Conservation (phyloP, 176 grass and related monocot genomes). For the Luzula sylvatica region DNA sequence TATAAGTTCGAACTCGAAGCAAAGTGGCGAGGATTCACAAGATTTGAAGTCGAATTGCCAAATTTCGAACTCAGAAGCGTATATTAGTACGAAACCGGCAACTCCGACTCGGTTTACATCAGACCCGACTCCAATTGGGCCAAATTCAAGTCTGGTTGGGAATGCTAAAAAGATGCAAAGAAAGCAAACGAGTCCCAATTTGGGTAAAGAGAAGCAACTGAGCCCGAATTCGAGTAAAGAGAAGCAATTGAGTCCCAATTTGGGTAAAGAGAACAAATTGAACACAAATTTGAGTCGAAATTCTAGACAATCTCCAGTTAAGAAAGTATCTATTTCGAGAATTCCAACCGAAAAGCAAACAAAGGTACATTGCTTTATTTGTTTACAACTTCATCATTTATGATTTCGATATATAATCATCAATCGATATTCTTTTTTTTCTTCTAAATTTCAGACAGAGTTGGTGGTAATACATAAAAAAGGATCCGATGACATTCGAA, state of each 20-base stretch:
- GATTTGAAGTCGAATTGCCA: conserved; percentile 27
- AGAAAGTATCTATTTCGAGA: conserved; percentile 35
- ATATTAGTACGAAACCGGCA: background rate
- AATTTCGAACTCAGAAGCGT: conserved; percentile 11
- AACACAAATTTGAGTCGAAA: conserved; percentile 29
- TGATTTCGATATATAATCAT: too few relatives aligned
- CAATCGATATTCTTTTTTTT: conserved; percentile 1
- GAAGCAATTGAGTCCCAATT: conserved; percentile 26
- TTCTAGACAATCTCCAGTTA: conserved; percentile 31
- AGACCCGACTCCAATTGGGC: conserved; percentile 19
- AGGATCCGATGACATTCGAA: conserved; percentile 19
- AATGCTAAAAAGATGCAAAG: conserved; percentile 28
- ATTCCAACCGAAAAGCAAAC: conserved; percentile 31
- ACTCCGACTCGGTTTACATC: background rate
- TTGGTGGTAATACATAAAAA: conserved; percentile 24
- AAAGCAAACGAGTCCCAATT: conserved; percentile 31
- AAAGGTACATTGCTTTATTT: conserved; percentile 23
- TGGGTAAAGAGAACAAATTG: conserved; percentile 75
- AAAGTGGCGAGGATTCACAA: conserved; percentile 19
- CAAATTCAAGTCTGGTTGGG: conserved; percentile 16
- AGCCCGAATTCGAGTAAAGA: conserved; percentile 54
- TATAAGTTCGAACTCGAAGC: conserved; percentile 46
- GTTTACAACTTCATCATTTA: background rate
- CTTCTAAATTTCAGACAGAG: conserved; percentile 24
- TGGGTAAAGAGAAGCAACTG: conserved; percentile 15